phyloP scores from a whole-genome alignment of 352 stramenopile genomes.

The Globisporangium cylindrosporum region DNA sequence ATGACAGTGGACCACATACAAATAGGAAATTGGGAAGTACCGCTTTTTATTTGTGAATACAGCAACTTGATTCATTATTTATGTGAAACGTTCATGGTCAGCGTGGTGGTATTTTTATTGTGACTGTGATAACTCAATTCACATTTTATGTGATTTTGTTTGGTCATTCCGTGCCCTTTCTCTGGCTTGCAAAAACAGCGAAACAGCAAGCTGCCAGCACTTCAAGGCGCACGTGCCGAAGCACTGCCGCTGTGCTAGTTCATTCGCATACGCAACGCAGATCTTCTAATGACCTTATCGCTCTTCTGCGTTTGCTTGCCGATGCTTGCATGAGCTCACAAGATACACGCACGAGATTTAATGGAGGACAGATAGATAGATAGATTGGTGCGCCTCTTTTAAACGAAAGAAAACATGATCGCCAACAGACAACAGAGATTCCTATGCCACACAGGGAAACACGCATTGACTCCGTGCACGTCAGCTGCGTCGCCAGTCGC shows the following conservation, averaged over 20 bases:
- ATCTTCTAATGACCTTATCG: background rate
- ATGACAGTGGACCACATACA: background rate
- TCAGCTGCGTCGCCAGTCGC: background rate
- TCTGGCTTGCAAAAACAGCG: background rate
- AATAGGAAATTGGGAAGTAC: background rate
- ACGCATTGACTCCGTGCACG: background rate
- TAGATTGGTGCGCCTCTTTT: background rate
- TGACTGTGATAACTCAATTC: background rate
- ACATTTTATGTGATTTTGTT: too few relatives aligned
- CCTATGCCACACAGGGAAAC: background rate
- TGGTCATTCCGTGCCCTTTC: background rate
- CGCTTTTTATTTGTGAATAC: background rate
- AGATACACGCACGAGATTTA: background rate
- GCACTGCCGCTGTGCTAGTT: background rate
- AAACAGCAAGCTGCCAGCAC: background rate
- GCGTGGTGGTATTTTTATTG: background rate
- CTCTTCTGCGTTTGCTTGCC: background rate
- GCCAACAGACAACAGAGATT: background rate
- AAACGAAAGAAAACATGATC: background rate
- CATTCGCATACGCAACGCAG: background rate
- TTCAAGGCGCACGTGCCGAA: background rate
- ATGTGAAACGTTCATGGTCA: background rate
- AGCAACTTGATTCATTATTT: background rate
- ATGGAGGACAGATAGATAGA: too few relatives aligned
- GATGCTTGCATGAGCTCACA: background rate